Conservation (phyloP, 306 rosid genomes). For the Sindora glabra region DNA sequence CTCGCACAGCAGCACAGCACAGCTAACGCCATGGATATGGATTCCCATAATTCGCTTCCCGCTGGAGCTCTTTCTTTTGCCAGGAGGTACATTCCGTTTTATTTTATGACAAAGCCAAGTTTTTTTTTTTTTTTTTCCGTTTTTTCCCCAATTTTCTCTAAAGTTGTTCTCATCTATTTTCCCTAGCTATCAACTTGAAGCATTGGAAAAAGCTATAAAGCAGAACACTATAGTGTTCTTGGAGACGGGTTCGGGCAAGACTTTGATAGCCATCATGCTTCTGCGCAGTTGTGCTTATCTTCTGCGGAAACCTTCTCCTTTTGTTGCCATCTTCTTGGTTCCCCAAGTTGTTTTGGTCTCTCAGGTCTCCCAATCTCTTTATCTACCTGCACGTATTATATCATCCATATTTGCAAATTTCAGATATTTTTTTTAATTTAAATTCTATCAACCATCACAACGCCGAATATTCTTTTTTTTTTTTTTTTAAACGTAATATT, state of each 20-base stretch:
- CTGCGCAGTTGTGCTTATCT: constrained; percentile 59
- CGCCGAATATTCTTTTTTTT: too few species aligned
- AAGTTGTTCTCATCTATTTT: neutral
- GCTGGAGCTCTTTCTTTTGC: constrained; percentile 59
- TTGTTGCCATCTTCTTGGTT: constrained; percentile 69
- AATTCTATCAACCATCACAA: too few species aligned
- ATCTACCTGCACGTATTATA: too few species aligned
- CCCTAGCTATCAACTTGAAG: constrained; percentile 79
- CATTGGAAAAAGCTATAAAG: constrained; percentile 47
- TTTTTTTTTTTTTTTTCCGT: neutral
- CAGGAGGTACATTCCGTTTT: constrained; percentile 35
- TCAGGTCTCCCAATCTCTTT: constrained; percentile 39
- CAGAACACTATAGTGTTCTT: constrained; percentile 63
- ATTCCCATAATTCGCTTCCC: neutral
- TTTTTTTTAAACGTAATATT: neutral
- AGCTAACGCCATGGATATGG: constrained; percentile 38
- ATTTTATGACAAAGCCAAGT: neutral
- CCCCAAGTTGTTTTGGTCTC: constrained; percentile 74
- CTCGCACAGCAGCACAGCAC: too few species aligned
- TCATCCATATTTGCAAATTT: neutral
- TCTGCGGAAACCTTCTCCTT: constrained; percentile 62
- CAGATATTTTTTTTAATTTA: neutral
- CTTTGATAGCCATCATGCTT: constrained; percentile 85
- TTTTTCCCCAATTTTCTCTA: neutral
- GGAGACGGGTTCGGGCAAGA: constrained; percentile 93